Evolutionary conservation across 148 eudicot genomes (phyloP).

Genomic region (Cornus kousa): DNA sequence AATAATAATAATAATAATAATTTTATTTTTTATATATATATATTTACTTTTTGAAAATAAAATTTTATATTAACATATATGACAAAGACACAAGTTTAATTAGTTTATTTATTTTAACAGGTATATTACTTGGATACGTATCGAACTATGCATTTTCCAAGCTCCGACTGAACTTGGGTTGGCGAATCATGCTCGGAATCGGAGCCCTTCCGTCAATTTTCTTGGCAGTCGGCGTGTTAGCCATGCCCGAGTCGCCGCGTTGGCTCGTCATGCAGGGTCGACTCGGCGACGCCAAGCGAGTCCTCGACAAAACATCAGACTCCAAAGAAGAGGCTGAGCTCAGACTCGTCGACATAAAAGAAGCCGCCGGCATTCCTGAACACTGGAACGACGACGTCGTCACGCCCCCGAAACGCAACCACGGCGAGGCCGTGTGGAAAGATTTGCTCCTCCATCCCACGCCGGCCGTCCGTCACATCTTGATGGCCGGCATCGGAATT

Average conservation of each 20-base stretch:
- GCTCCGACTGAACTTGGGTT: slow-evolving; percentile 33
- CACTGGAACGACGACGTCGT: slow-evolving; percentile 37
- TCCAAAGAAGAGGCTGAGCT: slow-evolving; percentile 34
- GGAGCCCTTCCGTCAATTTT: slow-evolving; percentile 44
- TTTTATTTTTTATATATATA: no score
- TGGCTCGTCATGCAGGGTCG: slow-evolving; percentile 54
- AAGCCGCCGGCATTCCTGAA: slow-evolving; percentile 41
- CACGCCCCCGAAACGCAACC: slow-evolving; percentile 16
- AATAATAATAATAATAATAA: no score
- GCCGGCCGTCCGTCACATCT: slow-evolving; percentile 31
- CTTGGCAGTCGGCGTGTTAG: slow-evolving; percentile 34
- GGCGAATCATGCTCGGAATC: slow-evolving; percentile 56
- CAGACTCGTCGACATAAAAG: slow-evolving; percentile 44
- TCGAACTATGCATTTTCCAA: slow-evolving; percentile 46
- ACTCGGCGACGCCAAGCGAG: slow-evolving; percentile 44
- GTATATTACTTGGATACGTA: slow-evolving; percentile 43
- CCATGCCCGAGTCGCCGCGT: slow-evolving; percentile 56
- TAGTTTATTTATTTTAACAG: slow-evolving; percentile 5
- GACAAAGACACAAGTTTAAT: background rate
- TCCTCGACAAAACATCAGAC: slow-evolving; percentile 42
- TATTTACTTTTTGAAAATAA: no score
- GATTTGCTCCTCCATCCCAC: slow-evolving; percentile 43
- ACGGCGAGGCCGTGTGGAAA: slow-evolving; percentile 38
- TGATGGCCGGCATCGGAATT: slow-evolving; percentile 46
- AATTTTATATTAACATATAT: background rate